Evolutionary conservation across 2,329 filamentous ascomycete genomes (phyloP), one percentile per base, ranked within the genome.

Genomic region (Elsinoe batatas): DNA sequence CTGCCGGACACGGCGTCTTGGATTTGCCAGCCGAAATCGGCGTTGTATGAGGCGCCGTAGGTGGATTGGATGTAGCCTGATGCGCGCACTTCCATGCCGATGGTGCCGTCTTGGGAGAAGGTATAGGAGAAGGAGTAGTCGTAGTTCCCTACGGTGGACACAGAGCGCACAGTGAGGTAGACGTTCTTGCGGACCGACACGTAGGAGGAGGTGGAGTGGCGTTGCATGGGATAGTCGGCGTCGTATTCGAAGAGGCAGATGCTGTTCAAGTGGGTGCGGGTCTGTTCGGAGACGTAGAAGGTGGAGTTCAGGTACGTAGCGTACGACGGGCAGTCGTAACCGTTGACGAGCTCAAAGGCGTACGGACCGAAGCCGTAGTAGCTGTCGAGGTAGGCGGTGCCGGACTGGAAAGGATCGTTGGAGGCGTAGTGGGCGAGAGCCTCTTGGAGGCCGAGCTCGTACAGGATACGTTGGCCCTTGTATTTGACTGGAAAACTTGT

Each of bases 211-310:
- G 71, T 71, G 18, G 67, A 69, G 63, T 80, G 78, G 1, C 78
- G 70, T 58, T 73, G 71, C 1, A 81, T 73, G 2, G 77, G 75
- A 60, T 72, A 77, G 44, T 74, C 73, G 1, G 73, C 67, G 20
- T 74, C 72, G 44, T 68, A 71, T 61, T 81, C 78, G 57, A 80
- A 81, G 18, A 81, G 59, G 61, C 80, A 83, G 22, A 83, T 72
- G 51, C 73, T 74, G 63, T 77, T 71, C 1, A 69, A 65, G 56
- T 79, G 75, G 0, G 70, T 74, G 57, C 71, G 68, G 0, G 72
- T 74, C 0, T 67, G 73, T 56, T 74, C 74, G 1, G 64, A 65
- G 1, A 69, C 68, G 56, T 75, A 76, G 54, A 75, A 76, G 3
- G 70, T 69, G 1, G 70, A 69, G 62, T 79, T 76, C 33, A 79